These are phyloP conservation scores for Nitzschia sp. DNA, from an alignment of 108 stramenopile species.

Conservation along the genomic window DNA sequence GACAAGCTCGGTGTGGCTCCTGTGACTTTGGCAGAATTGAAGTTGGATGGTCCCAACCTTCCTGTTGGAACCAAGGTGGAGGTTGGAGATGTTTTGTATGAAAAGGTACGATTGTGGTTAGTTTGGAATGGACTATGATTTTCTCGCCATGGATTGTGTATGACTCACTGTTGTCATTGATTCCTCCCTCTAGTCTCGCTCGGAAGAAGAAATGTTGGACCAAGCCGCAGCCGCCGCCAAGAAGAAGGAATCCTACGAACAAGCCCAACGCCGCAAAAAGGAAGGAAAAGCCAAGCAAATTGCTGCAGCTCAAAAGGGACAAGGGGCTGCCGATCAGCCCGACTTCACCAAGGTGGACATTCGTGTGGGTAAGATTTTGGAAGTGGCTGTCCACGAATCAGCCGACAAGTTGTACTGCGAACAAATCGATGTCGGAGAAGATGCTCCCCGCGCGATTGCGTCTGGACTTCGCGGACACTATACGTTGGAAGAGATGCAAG, in stretches of 20 bases:
- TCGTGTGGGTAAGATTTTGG: conserved; percentile 78
- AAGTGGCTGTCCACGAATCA: conserved; percentile 92
- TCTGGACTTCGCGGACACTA: conserved; percentile 88
- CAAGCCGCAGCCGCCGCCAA: conserved; percentile 59
- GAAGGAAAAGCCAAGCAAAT: conserved; percentile 78
- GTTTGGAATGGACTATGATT: neutral
- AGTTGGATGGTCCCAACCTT: conserved; percentile 55
- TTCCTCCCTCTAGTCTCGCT: conserved; percentile 15
- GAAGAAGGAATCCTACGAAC: conserved; percentile 73
- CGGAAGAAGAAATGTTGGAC: conserved; percentile 67
- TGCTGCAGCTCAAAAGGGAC: conserved; percentile 51
- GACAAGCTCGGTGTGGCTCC: conserved; percentile 85
- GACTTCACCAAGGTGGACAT: conserved; percentile 92
- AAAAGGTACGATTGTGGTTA: conserved; percentile 40
- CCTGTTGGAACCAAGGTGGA: conserved; percentile 62
- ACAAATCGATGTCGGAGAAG: conserved; percentile 87
- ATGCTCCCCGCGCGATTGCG: conserved; percentile 80
- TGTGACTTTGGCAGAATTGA: conserved; percentile 47
- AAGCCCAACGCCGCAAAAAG: conserved; percentile 76
- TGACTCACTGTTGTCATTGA: conserved; percentile 3
- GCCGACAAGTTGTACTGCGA: conserved; percentile 93
- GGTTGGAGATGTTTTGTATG: conserved; percentile 77
- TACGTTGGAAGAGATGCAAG: conserved; percentile 82
- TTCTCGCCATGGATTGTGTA: neutral
- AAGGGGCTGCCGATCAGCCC: conserved; percentile 57